These are phyloP conservation scores for Fusarium foetens DNA, from an alignment of 2,329 filamentous ascomycete genomes.

Conservation along the genomic window DNA sequence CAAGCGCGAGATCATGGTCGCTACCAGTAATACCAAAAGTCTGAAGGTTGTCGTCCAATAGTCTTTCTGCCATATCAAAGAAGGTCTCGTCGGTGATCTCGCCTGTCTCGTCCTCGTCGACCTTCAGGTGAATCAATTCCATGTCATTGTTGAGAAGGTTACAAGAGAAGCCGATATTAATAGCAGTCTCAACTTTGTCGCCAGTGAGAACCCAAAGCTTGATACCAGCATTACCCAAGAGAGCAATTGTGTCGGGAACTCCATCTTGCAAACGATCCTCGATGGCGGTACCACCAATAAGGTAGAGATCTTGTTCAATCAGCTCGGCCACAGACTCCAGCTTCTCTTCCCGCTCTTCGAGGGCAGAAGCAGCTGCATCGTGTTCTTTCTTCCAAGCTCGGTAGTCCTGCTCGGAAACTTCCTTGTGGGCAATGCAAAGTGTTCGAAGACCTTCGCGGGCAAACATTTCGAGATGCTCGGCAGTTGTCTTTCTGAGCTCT, in stretches of 20 bases:
- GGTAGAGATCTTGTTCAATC: slow-evolving; percentile 88
- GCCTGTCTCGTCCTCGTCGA: slow-evolving; percentile 75
- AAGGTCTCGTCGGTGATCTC: slow-evolving; percentile 59
- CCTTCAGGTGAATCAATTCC: slow-evolving; percentile 92
- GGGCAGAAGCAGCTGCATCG: slow-evolving; percentile 83
- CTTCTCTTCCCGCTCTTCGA: slow-evolving; percentile 91
- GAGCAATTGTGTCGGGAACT: slow-evolving; percentile 92
- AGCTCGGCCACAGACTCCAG: slow-evolving; percentile 88
- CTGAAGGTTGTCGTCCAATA: slow-evolving; percentile 78
- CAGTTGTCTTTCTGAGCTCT: slow-evolving; percentile 83
- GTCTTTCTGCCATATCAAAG: slow-evolving; percentile 69
- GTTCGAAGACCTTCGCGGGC: slow-evolving; percentile 94
- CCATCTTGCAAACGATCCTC: slow-evolving; percentile 97
- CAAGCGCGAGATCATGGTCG: slow-evolving; percentile 83
- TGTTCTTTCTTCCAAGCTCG: slow-evolving; percentile 85
- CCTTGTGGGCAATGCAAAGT: slow-evolving; percentile 88
- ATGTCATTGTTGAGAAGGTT: slow-evolving; percentile 97
- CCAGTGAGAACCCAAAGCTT: slow-evolving; percentile 99
- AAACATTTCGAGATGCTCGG: slow-evolving; percentile 96
- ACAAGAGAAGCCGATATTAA: slow-evolving; percentile 99
- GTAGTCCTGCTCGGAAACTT: slow-evolving; percentile 86
- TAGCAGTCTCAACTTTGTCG: slow-evolving; percentile 98
- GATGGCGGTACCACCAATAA: slow-evolving; percentile 94
- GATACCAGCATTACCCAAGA: slow-evolving; percentile 92
- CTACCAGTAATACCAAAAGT: slow-evolving; percentile 83